Base-by-base conservation (phyloP, 441 rosid species). In the Mallotus repandus region DNA sequence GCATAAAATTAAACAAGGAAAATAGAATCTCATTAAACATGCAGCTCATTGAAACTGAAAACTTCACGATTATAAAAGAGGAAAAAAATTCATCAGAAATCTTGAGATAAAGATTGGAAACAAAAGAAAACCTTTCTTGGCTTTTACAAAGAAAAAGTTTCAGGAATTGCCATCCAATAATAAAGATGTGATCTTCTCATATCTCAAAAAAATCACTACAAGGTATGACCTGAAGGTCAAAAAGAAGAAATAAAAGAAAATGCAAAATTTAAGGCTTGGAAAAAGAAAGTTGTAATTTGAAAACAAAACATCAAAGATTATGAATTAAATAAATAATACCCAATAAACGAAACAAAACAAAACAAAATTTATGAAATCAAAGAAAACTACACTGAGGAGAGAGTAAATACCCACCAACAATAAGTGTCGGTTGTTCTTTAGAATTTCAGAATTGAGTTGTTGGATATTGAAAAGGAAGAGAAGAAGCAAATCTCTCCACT, bases 401-500 rank as follows among this genome's bases (percentile, higher is more conserved):
- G 29, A 52, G n/a, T 67, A 59, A 38, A 49, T 41, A 63, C 46
- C 21, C 41, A 65, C 64, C 54, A 58, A 57, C 12, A 57, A 22
- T 19, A 21, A 12, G 55, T 56, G 74, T 66, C 16, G 18, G 38
- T 4, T 13, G 55, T 62, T 55, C 12, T 56, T 29, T 14, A 43
- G 45, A 64, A 29, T 55, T 64, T 70, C 38, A 45, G 77, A 74
- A 48, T 67, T 66, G 43, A 66, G 60, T 61, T 15, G 12, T 64
- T 38, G 66, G 71, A 66, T 56, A 70, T 22, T 29, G 74, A 19
- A 64, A 45, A 53, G 54, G 15, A 67, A 6, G 56, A 65, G 14
- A 41, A 67, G 7, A 61, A 65, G 14, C 29, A 60, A 49, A 59
- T 11, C 29, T 52, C 35, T 21, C 54, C 54, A 19, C 15, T 22